These are phyloP conservation scores for Prunus mume DNA, from an alignment of 306 rosid genomes.

Conservation along the genomic window DNA sequence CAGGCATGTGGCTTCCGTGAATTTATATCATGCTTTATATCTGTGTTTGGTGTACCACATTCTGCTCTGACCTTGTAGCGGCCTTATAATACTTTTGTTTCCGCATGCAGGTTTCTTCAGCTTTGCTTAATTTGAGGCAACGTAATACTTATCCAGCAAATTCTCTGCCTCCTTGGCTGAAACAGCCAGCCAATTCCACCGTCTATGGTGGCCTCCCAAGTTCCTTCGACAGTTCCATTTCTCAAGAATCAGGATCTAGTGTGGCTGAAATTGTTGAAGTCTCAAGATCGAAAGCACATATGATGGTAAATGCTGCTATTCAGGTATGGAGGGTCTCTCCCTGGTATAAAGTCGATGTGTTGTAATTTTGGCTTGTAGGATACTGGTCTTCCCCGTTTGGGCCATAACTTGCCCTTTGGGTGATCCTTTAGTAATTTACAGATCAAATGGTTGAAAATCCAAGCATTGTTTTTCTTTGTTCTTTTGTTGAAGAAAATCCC, in stretches of 20 bases:
- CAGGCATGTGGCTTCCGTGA: conserved; percentile 96
- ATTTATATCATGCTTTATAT: conserved; percentile 22
- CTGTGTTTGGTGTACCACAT: conserved; percentile 6
- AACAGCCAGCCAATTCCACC: conserved; percentile 39
- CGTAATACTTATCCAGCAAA: conserved; percentile 63
- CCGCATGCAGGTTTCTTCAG: conserved; percentile 68
- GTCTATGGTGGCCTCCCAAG: conserved; percentile 37
- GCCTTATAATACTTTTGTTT: conserved; percentile 25
- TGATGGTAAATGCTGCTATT: conserved; percentile 81
- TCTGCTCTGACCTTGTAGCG: conserved; percentile 22
- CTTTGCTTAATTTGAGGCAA: conserved; percentile 69
- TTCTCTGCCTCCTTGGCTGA: conserved; percentile 50
- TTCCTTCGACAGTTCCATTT: conserved; percentile 40
- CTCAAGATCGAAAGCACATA: conserved; percentile 63
- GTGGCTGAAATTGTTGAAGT: conserved; percentile 64
- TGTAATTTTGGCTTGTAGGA: not conserved
- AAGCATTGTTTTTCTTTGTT: not conserved
- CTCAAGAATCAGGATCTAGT: conserved; percentile 59
- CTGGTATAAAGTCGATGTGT: not conserved
- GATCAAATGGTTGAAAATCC: conserved; percentile 11
- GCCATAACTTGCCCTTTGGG: not conserved
- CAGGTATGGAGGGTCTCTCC: conserved; percentile 46
- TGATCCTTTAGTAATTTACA: not conserved
- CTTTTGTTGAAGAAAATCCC: not conserved
- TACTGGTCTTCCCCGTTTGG: not conserved